Conservation (phyloP, 352 stramenopile genomes). For the Achlya hypogyna region DNA sequence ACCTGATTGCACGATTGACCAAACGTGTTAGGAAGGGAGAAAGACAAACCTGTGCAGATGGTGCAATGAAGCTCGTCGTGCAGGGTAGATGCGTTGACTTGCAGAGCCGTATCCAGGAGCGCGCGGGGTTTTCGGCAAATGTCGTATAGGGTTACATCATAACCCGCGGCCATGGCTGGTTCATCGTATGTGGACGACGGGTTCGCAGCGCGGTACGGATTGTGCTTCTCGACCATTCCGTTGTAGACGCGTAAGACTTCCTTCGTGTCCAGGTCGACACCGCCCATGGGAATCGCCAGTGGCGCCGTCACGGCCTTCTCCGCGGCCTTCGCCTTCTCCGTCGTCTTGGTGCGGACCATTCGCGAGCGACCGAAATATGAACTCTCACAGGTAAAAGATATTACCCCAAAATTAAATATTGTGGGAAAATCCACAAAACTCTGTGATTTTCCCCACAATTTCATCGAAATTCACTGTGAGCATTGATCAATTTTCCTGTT, state of each 20-base stretch:
- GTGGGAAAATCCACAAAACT: no score
- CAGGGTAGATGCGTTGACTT: slow-evolving; percentile 1
- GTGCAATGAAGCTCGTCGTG: slow-evolving; percentile 10
- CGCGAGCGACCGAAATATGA: not conserved
- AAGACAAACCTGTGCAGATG: slow-evolving; percentile 7
- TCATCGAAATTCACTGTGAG: no score
- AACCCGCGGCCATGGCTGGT: not conserved
- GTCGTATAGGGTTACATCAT: slow-evolving; percentile 11
- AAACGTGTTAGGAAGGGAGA: not conserved
- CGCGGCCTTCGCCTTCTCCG: not conserved
- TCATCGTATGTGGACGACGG: slow-evolving; percentile 2
- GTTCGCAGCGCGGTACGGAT: not conserved
- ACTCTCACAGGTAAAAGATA: no score
- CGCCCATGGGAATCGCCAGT: not conserved
- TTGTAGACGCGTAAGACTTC: slow-evolving; percentile 2
- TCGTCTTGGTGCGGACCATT: not conserved
- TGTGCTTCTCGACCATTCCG: slow-evolving; percentile 4
- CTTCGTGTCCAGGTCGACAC: not conserved
- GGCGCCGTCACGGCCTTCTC: not conserved
- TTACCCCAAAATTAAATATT: no score
- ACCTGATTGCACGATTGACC: not conserved
- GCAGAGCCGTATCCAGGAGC: not conserved
- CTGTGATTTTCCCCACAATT: no score
- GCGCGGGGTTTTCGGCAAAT: slow-evolving; percentile 6
- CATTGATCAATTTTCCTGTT: no score